phyloP scores from a whole-genome alignment of 202 grass and related monocot genomes.

The Schoenoplectus triqueter region DNA sequence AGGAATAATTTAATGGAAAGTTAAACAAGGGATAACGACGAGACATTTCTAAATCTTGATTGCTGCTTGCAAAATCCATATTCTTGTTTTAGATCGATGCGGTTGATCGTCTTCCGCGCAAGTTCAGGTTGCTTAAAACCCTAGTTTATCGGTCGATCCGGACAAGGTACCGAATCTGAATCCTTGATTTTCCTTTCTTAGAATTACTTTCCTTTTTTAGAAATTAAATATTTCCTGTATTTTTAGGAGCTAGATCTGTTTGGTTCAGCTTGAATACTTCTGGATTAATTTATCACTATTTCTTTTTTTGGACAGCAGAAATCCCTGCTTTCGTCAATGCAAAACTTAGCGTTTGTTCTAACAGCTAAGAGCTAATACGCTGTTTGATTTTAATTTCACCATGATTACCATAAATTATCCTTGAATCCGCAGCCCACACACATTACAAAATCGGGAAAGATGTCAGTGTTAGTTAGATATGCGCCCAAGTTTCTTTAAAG shows the following conservation, averaged over 20 bases:
- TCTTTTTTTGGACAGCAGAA: not conserved
- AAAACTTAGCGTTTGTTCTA: not conserved
- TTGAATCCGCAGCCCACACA: not conserved
- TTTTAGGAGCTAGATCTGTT: slow-evolving; percentile 21
- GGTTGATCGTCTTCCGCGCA: not conserved
- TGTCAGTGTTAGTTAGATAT: not conserved
- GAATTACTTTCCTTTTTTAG: slow-evolving; percentile 23
- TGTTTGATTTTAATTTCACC: not conserved
- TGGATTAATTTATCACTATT: not conserved
- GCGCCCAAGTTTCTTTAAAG: not conserved
- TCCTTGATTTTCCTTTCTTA: not conserved
- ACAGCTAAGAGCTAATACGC: slow-evolving; percentile 11
- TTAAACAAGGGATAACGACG: not conserved
- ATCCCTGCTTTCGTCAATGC: no score
- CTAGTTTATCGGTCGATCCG: slow-evolving; percentile 6
- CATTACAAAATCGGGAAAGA: not conserved
- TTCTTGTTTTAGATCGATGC: not conserved
- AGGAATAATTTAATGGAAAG: slow-evolving; percentile 12
- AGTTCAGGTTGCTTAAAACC: slow-evolving; percentile 4
- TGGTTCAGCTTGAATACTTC: not conserved
- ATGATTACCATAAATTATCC: slow-evolving; percentile 6
- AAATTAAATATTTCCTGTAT: not conserved
- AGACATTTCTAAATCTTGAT: no score
- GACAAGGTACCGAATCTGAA: slow-evolving; percentile 16
- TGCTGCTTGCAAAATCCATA: no score